These are phyloP conservation scores for Ambrosia artemisiifolia DNA, from an alignment of 129 eudicot genomes.

Conservation along the genomic window DNA sequence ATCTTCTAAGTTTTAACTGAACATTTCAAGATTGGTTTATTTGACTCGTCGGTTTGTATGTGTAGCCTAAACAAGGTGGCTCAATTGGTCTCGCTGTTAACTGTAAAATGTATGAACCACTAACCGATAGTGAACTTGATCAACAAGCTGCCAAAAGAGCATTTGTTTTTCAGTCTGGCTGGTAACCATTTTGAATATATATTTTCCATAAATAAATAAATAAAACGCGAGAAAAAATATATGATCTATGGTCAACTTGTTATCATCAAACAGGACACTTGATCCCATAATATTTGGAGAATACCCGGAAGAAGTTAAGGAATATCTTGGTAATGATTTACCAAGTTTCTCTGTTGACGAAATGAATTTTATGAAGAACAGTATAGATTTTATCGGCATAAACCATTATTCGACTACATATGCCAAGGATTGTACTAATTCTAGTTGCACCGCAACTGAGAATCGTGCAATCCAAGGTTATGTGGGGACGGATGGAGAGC, in stretches of 20 bases:
- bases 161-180: constrained; percentile 40
- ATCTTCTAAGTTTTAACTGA: not conserved
- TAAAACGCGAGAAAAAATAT: not conserved
- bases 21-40: not conserved
- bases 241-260: not conserved
- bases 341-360: constrained; percentile 67
- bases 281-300: constrained; percentile 79
- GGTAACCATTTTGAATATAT: constrained; percentile 30
- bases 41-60: not conserved
- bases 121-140: constrained; percentile 37
- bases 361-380: constrained; percentile 34
- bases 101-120: constrained; percentile 44
- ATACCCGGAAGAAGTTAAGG: constrained; percentile 67
- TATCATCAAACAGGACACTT: constrained; percentile 40
- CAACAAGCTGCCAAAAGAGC: constrained; percentile 53
- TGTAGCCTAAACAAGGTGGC: constrained; percentile 55
- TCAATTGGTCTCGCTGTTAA: constrained; percentile 37
- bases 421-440: constrained; percentile 57
- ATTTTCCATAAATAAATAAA: not conserved
- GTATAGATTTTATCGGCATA: constrained; percentile 69
- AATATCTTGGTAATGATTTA: constrained; percentile 45
- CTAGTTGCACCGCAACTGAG: constrained; percentile 38
- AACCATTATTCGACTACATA: constrained; percentile 69
- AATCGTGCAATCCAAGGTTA: constrained; percentile 57
- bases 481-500: constrained; percentile 30